These are phyloP conservation scores for Fraxinus pennsylvanica DNA, from an alignment of 257 asterid species.

Conservation along the genomic window DNA sequence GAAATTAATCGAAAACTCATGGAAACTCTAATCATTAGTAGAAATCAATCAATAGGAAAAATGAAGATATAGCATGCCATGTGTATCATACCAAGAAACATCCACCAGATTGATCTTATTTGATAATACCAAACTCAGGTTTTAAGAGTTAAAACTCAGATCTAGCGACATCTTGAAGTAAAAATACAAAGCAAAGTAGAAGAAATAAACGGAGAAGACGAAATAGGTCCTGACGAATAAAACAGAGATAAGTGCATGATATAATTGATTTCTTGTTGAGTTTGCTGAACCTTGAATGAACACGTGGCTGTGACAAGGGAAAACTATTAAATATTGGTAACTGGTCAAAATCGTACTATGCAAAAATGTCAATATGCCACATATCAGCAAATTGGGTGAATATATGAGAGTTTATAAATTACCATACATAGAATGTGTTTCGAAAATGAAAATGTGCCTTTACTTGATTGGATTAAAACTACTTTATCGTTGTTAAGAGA, in stretches of 20 bases:
- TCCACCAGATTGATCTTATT: neutral
- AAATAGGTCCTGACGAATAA: neutral
- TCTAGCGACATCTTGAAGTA: neutral
- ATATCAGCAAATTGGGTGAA: neutral
- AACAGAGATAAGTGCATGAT: neutral
- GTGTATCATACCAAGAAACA: neutral
- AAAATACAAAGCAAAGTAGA: neutral
- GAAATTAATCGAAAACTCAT: neutral
- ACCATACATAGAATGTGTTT: neutral
- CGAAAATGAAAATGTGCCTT: neutral
- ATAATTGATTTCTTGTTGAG: neutral
- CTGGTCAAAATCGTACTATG: slow-evolving; percentile 5
- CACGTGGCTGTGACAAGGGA: neutral
- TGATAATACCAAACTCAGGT: neutral
- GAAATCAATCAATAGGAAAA: neutral
- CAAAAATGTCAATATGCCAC: neutral
- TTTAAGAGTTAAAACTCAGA: neutral
- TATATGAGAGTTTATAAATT: neutral
- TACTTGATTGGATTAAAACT: neutral
- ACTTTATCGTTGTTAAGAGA: slow-evolving; percentile 11
- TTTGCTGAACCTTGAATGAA: neutral
- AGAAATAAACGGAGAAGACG: neutral
- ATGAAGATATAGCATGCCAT: neutral
- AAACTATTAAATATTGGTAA: neutral
- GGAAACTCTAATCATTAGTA: neutral